Percentiles rank a stretch among this genome's conserved stretches.
These are phyloP conservation scores for Ceratobasidium sp. DNA, from an alignment of 1,284 basidiomycete genomes.

Conservation along the genomic window DNA sequence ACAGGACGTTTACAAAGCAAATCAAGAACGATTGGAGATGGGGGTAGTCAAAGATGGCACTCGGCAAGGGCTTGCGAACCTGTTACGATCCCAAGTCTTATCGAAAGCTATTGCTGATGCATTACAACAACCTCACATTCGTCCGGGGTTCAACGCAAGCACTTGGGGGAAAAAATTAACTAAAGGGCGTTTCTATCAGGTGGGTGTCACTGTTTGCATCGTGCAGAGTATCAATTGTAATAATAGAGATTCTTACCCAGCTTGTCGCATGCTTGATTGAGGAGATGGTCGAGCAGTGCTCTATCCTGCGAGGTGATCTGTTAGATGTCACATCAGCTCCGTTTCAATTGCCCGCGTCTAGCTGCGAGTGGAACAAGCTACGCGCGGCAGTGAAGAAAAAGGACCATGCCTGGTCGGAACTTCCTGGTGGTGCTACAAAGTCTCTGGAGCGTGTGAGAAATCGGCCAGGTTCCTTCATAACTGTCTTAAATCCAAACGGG, in stretches of 20 bases:
- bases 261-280: not conserved
- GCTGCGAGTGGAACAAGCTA: not conserved
- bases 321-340: not conserved
- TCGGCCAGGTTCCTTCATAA: not conserved
- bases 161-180: constrained; percentile 24
- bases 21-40: not conserved
- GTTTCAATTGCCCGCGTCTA: not conserved
- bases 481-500: not conserved
- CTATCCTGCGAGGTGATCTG: not conserved
- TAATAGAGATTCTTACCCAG: not conserved
- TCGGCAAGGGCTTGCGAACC: not conserved
- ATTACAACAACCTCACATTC: not conserved
- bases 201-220: not conserved
- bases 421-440: not conserved
- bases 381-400: not conserved
- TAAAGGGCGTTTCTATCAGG: constrained; percentile 12
- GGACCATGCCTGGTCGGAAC: not conserved
- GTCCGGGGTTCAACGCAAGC: constrained; percentile 3
- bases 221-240: not conserved
- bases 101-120: constrained; percentile 2
- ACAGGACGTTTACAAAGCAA: not conserved
- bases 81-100: not conserved
- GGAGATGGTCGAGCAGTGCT: constrained; percentile 4
- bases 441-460: not conserved
- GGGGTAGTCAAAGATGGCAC: constrained; percentile 1